A percentile compares a stretch with the other conserved stretches of the same genome.
Evolutionary conservation across 2,329 filamentous ascomycete genomes (phyloP).

Genomic region (Stachybotrys echinatus): DNA sequence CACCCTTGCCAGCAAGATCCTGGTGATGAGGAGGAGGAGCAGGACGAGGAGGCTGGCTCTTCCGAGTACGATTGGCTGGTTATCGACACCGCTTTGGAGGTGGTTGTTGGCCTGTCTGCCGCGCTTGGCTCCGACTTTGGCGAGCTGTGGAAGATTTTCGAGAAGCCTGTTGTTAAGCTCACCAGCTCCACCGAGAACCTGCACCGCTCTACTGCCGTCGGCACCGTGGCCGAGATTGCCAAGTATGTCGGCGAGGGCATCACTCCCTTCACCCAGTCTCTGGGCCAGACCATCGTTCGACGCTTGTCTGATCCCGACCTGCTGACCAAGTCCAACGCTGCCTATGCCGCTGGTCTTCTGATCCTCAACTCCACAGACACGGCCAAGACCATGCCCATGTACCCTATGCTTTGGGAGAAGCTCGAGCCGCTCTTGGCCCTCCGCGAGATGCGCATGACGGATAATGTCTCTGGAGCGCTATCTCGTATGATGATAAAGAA

Average conservation of each 20-base stretch:
- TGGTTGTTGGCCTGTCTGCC: conserved; percentile 76
- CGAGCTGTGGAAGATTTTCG: conserved; percentile 92
- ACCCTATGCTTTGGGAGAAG: conserved; percentile 73
- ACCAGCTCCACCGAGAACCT: conserved; percentile 79
- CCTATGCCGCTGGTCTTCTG: conserved; percentile 83
- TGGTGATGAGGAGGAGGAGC: conserved; percentile 72
- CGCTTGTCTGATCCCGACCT: conserved; percentile 84
- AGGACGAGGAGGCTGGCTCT: conserved; percentile 66
- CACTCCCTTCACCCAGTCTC: conserved; percentile 70
- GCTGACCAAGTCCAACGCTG: conserved; percentile 92
- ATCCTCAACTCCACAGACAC: conserved; percentile 74
- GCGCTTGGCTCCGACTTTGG: conserved; percentile 77
- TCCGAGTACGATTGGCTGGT: conserved; percentile 98
- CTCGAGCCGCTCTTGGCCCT: conserved; percentile 80
- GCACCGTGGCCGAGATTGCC: conserved; percentile 86
- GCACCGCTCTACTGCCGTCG: conserved; percentile 85
- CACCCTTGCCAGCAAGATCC: conserved; percentile 93
- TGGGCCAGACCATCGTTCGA: conserved; percentile 79
- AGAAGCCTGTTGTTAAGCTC: conserved; percentile 86
- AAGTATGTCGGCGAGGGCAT: conserved; percentile 78
- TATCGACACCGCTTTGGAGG: conserved; percentile 89
- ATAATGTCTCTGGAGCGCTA: conserved; percentile 90
- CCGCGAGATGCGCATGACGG: conserved; percentile 74
- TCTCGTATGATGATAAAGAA: conserved; percentile 88
- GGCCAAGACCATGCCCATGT: conserved; percentile 65